A percentile compares a stretch with the other conserved stretches of the same genome.
phyloP scores from a whole-genome alignment of 2,329 filamentous ascomycete species.

The Ampelomyces quisqualis region DNA sequence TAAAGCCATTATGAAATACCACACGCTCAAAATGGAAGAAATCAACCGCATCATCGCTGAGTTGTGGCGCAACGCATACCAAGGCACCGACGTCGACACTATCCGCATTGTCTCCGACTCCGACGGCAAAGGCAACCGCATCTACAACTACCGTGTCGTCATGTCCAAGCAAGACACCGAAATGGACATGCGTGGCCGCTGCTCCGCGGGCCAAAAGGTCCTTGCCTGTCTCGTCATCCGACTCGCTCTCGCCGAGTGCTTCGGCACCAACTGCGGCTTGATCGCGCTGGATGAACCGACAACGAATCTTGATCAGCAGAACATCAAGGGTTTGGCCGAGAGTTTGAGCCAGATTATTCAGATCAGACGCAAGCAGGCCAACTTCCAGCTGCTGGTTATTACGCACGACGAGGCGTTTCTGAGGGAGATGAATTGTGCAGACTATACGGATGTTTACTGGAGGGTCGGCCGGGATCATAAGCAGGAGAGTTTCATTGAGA shows the following conservation, averaged over 20 bases:
- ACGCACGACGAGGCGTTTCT: constrained; percentile 98
- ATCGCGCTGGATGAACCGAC: constrained; percentile 97
- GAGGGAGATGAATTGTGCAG: constrained; percentile 86
- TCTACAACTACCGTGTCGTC: constrained; percentile 93
- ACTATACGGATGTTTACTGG: constrained; percentile 92
- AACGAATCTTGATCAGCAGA: constrained; percentile 92
- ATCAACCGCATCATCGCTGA: constrained; percentile 94
- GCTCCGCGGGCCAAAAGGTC: constrained; percentile 94
- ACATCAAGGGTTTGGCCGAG: constrained; percentile 84
- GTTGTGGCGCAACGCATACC: constrained; percentile 96
- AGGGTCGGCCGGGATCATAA: constrained; percentile 77
- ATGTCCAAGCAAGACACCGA: constrained; percentile 98
- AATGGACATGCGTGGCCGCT: constrained; percentile 99
- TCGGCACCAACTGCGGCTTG: constrained; percentile 91
- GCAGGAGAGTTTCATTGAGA: constrained; percentile 85
- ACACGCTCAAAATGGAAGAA: constrained; percentile 95
- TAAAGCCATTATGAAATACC: constrained; percentile 96
- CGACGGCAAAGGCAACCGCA: constrained; percentile 74
- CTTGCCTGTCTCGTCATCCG: constrained; percentile 97
- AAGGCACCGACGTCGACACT: constrained; percentile 94
- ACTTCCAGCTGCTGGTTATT: constrained; percentile 98
- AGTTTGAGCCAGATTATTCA: constrained; percentile 86
- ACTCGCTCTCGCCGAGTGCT: constrained; percentile 91
- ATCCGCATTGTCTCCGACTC: constrained; percentile 93
- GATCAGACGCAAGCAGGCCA: constrained; percentile 77